These are phyloP conservation scores for Quercus agrifolia DNA, from an alignment of 306 rosid species.

Conservation along the genomic window DNA sequence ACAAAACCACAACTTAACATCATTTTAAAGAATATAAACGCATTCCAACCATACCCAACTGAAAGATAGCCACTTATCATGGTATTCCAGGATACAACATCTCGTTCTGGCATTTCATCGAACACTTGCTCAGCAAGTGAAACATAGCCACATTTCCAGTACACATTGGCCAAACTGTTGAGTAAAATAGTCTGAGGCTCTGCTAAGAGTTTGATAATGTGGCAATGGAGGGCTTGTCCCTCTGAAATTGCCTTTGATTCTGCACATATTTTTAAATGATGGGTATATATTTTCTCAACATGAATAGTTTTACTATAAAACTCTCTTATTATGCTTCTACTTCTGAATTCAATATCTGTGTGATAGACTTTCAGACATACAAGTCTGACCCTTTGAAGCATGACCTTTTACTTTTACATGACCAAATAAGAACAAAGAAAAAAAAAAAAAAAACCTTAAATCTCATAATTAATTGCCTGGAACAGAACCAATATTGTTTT, in stretches of 20 bases:
- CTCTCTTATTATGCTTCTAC: not conserved
- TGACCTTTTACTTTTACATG: not conserved
- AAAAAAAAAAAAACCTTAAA: not conserved
- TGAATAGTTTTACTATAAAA: not conserved
- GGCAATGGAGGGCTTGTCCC: not conserved
- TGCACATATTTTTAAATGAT: not conserved
- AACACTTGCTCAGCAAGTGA: conserved; percentile 2
- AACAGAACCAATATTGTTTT: too few relatives aligned
- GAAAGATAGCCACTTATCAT: not conserved
- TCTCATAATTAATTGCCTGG: too few relatives aligned
- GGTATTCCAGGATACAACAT: conserved; percentile 2
- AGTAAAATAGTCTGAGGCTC: not conserved
- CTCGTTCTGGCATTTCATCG: not conserved
- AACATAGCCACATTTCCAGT: not conserved
- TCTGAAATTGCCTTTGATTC: not conserved
- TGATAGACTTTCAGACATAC: not conserved
- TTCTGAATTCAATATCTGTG: not conserved
- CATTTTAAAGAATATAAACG: not conserved
- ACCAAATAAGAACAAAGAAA: not conserved
- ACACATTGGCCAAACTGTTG: not conserved
- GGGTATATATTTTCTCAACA: not conserved
- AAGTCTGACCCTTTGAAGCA: not conserved
- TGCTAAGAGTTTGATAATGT: not conserved
- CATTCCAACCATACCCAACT: not conserved
- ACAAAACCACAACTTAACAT: not conserved